Evolutionary conservation across 306 rosid genomes (phyloP).

Genomic region (Medicago arabica): DNA sequence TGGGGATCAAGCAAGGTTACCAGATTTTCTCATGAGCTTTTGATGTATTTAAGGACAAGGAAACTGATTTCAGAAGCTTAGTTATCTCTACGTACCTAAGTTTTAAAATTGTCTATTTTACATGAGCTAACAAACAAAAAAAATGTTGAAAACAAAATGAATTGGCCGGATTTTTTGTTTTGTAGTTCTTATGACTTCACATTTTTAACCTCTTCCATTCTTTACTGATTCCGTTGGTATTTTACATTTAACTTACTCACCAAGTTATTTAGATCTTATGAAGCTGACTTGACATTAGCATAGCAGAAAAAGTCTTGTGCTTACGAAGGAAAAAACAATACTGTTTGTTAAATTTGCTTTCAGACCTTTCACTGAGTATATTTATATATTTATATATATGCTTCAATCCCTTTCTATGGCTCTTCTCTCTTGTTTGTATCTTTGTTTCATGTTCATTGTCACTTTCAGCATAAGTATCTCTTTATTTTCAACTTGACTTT

Average conservation of each 20-base stretch:
- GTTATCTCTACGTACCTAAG: slow-evolving; percentile 23
- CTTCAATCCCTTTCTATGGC: background rate
- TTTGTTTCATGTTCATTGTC: background rate
- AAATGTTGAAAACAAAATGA: background rate
- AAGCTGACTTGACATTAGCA: background rate
- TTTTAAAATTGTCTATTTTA: slow-evolving; percentile 6
- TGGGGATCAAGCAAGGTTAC: background rate
- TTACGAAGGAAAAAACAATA: background rate
- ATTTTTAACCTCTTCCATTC: background rate
- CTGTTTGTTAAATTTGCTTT: background rate
- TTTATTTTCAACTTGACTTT: background rate
- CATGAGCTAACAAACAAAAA: slow-evolving; percentile 37
- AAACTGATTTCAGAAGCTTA: slow-evolving; percentile 12
- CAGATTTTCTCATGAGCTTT: slow-evolving; percentile 17
- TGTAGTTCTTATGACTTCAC: background rate
- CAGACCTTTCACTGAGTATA: background rate
- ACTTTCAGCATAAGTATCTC: background rate
- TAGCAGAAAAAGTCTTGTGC: background rate
- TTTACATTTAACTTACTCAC: slow-evolving; percentile 12
- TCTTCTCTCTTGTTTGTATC: background rate
- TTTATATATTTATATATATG: background rate
- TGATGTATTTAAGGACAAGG: background rate
- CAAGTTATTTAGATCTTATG: slow-evolving; percentile 9
- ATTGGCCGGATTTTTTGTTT: background rate
- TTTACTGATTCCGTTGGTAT: background rate